These are phyloP conservation scores for Aspergillus neoniger DNA, from an alignment of 2,329 filamentous ascomycete genomes.

Conservation along the genomic window DNA sequence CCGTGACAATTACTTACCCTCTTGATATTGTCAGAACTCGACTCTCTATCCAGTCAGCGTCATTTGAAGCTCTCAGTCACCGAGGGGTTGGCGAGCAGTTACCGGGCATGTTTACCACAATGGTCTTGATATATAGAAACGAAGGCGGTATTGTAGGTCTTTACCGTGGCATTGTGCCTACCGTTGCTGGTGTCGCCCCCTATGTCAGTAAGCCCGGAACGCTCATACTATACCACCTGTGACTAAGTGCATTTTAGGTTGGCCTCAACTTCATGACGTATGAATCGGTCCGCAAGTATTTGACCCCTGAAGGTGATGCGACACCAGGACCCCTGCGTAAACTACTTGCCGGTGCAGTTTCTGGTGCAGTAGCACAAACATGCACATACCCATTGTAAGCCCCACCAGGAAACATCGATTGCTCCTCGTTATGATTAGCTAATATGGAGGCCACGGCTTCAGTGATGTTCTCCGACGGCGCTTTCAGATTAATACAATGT, in stretches of 20 bases:
- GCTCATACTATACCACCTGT: background rate
- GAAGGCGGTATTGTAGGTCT: conserved; percentile 83
- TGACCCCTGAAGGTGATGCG: conserved; percentile 85
- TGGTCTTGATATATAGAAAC: conserved; percentile 81
- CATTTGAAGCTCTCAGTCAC: conserved; percentile 74
- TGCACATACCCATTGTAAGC: conserved; percentile 96
- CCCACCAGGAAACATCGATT: background rate
- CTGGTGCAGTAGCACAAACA: conserved; percentile 94
- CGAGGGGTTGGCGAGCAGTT: conserved; percentile 62
- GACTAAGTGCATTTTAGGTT: conserved; percentile 57
- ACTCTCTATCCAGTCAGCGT: conserved; percentile 95
- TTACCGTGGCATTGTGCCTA: conserved; percentile 94
- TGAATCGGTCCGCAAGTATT: conserved; percentile 77
- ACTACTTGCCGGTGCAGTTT: conserved; percentile 84
- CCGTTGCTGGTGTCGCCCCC: conserved; percentile 90
- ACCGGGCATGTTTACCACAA: conserved; percentile 88
- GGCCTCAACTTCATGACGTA: conserved; percentile 99
- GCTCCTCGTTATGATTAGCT: background rate
- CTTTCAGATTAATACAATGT: conserved; percentile 99
- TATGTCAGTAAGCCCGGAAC: conserved; percentile 61
- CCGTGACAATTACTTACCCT: conserved; percentile 91
- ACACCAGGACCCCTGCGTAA: conserved; percentile 80
- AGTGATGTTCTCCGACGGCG: conserved; percentile 89
- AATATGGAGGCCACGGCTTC: background rate
- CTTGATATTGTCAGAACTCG: conserved; percentile 96